phyloP scores from a whole-genome alignment of 2,329 filamentous ascomycete genomes.

The Verticillium tricorpus region DNA sequence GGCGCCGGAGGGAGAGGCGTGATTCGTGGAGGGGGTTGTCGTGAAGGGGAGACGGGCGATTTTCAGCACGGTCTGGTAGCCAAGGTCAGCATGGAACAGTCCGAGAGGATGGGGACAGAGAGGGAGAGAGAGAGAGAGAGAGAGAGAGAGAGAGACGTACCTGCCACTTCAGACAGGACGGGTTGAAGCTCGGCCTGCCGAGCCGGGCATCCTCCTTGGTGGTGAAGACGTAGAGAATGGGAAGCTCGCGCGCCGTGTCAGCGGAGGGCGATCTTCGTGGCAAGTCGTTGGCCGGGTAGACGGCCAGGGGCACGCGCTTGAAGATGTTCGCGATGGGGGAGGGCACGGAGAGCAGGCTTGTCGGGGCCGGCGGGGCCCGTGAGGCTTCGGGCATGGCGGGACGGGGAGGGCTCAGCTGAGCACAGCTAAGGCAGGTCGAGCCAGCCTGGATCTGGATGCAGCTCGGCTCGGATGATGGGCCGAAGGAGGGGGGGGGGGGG shows the following conservation, averaged over 20 bases:
- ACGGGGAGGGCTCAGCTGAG: neutral
- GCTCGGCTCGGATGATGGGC: neutral
- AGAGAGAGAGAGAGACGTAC: slow-evolving; percentile 40
- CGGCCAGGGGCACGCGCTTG: slow-evolving; percentile 73
- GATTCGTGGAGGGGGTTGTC: slow-evolving; percentile 75
- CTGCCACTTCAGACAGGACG: slow-evolving; percentile 95
- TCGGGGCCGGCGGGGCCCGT: slow-evolving; percentile 5
- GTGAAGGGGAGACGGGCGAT: slow-evolving; percentile 67
- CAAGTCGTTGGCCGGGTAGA: slow-evolving; percentile 70
- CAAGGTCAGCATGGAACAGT: slow-evolving; percentile 1
- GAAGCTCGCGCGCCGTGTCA: slow-evolving; percentile 22
- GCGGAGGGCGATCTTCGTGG: slow-evolving; percentile 55
- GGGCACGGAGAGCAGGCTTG: slow-evolving; percentile 56
- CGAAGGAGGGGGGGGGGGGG: neutral
- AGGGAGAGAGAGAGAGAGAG: neutral
- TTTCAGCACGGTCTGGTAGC: slow-evolving; percentile 71
- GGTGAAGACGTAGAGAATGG: slow-evolving; percentile 73
- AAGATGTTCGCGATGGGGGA: slow-evolving; percentile 77
- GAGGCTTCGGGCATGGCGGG: slow-evolving; percentile 14
- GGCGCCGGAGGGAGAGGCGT: slow-evolving; percentile 84
- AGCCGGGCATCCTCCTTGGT: slow-evolving; percentile 54
- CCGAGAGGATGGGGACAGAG: neutral
- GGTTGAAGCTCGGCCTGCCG: slow-evolving; percentile 78
- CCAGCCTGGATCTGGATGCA: neutral
- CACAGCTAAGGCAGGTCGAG: neutral